A percentile compares a stretch with the other conserved stretches of the same genome.
Conservation (phyloP, 2,329 filamentous ascomycete species). For the Aspergillus udagawae region DNA sequence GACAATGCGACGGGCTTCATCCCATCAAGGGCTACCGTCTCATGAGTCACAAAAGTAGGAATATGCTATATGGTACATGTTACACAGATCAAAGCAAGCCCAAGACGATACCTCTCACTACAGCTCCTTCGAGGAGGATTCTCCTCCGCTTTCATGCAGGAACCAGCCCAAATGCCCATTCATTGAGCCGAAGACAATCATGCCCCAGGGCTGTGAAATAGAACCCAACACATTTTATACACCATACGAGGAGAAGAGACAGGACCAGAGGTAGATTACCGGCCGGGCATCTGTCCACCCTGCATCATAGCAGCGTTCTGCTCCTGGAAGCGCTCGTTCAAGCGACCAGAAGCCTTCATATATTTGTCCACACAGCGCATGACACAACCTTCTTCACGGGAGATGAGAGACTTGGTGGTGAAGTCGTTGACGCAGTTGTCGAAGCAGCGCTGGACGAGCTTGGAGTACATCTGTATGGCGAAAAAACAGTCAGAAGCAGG, state of each 20-base stretch:
- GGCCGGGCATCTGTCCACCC: slow-evolving; percentile 49
- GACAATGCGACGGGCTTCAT: not conserved
- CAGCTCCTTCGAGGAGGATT: not conserved
- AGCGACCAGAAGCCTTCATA: slow-evolving; percentile 83
- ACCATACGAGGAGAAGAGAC: slow-evolving; percentile 1
- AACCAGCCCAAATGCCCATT: not conserved
- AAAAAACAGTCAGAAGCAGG: not conserved
- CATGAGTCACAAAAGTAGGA: not conserved
- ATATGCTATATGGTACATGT: not conserved
- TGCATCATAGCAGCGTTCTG: slow-evolving; percentile 67
- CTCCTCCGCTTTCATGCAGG: not conserved
- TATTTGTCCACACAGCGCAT: slow-evolving; percentile 95
- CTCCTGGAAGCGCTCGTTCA: slow-evolving; percentile 86
- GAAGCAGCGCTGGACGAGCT: slow-evolving; percentile 68
- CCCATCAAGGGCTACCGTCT: not conserved
- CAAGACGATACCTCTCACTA: not conserved
- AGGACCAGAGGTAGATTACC: slow-evolving; percentile 18
- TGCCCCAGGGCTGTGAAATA: not conserved
- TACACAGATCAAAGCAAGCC: not conserved
- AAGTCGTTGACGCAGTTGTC: slow-evolving; percentile 97
- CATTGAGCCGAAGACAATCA: not conserved
- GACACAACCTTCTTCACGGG: slow-evolving; percentile 86
- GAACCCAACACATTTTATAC: not conserved
- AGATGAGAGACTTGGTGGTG: slow-evolving; percentile 88
- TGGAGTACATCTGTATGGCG: slow-evolving; percentile 58